Conservation (phyloP, 1,284 basidiomycete genomes). For the Cryptococcus deneoformans region DNA sequence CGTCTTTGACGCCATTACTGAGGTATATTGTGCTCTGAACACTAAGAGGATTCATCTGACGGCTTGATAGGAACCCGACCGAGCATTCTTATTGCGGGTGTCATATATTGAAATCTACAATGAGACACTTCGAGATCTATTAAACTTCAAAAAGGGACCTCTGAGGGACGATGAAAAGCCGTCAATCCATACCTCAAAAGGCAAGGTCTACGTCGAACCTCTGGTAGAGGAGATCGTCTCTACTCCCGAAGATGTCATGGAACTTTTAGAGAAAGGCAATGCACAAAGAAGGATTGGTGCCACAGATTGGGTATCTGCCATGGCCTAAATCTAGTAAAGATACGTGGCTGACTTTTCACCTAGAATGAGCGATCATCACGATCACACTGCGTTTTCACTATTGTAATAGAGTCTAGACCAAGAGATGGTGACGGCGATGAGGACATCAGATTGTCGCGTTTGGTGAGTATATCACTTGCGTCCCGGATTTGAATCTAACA, state of each 20-base stretch:
- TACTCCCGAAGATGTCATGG: slow-evolving; percentile 52
- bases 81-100: slow-evolving; percentile 53
- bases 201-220: slow-evolving; percentile 52
- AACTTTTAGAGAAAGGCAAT: slow-evolving; percentile 53
- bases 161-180: slow-evolving; percentile 41
- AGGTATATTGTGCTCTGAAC: slow-evolving; percentile 27
- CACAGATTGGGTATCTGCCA: slow-evolving; percentile 54
- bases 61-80: slow-evolving; percentile 33
- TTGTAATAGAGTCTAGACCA: slow-evolving; percentile 50
- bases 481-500: neutral
- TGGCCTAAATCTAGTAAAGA: neutral
- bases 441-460: slow-evolving; percentile 44
- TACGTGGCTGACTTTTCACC: neutral
- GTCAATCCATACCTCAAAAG: slow-evolving; percentile 45
- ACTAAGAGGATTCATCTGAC: neutral
- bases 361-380: slow-evolving; percentile 55
- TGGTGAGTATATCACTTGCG: slow-evolving; percentile 23
- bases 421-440: slow-evolving; percentile 35
- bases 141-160: slow-evolving; percentile 41
- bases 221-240: slow-evolving; percentile 56
- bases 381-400: slow-evolving; percentile 56
- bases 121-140: slow-evolving; percentile 56
- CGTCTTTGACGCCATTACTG: slow-evolving; percentile 54
- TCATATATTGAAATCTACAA: slow-evolving; percentile 61
- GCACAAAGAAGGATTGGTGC: slow-evolving; percentile 53